Evolutionary conservation across 495 filamentous ascomycete species (phyloP), one percentile per base, ranked within the genome.

Genomic region (Penicillium macrosclerotiorum): DNA sequence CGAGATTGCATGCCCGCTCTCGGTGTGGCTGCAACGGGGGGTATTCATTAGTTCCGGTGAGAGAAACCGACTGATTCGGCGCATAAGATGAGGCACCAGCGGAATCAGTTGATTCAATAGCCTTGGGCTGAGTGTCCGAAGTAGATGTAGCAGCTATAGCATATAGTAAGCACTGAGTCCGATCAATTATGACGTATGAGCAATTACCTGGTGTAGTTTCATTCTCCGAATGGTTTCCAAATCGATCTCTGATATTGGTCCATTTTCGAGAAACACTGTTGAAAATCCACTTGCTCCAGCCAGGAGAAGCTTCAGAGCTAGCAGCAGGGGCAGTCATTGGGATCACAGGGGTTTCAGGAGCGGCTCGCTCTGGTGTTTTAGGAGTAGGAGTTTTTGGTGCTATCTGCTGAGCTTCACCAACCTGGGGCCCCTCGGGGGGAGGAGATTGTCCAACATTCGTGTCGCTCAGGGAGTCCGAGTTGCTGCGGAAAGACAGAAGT

Each of bases 241-340:
- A 17, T 20, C 55, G 44, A 18, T 39, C 49, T 40, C 56, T 42
- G 19, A 62, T 40, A 19, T 31, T 40, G 1, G 52, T 60, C 47
- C 49, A 60, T 42, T 50, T 38, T 23, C 49, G 26, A 8, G 57
- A 54, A 17, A 62, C 42, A 31, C 33, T 22, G 16, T 54, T 49
- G 20, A 60, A 57, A 3, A 57, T 51, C 47, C 52, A 49, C 40
- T 47, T 34, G 8, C 42, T 22, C 47, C 49, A 56, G 16, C 43
- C 33, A 18, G 43, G 35, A 12, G 43, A 46, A 31, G 12, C 34
- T 8, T 46, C 35, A 24, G 35, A 12, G 25, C 25, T 27, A 11
- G 36, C 33, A 8, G 42, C 14, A 9, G 31, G 54, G 12, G 32
- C 48, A 13, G 48, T 44, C 47, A 37, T 30, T 12, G 37, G 44